Base-by-base conservation (phyloP, 805 yeast genomes). In the Blastobotrys robertii region DNA sequence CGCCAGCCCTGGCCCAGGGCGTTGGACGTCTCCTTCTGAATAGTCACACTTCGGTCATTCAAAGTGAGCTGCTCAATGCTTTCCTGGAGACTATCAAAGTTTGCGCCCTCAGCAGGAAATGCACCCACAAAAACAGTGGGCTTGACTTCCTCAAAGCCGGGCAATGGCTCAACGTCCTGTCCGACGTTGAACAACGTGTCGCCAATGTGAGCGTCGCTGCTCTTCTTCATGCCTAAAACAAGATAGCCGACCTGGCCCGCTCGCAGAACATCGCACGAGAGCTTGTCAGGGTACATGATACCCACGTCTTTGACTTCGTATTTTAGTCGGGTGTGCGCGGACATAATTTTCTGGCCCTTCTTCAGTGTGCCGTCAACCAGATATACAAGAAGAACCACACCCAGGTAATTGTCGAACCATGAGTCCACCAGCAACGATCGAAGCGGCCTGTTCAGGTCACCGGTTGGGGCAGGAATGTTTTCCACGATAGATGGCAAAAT, bases 111-210 rank as follows among this genome's bases (percentile, higher is more conserved):
- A 0, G 96, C 92, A 0, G 98, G 97, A 54, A 86, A 90, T 0
- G 97, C 98, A 10, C 97, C 97, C 39, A 90, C 94, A 60, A 90
- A 92, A 7, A 90, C 97, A 97, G 92, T 92, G 1, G 97, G 96
- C 61, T 92, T 88, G 1, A 94, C 88, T 54, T 86, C 96, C 62
- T 88, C 97, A 60, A 90, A 92, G 1, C 97, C 97, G 1, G 94
- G 95, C 19, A 90, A 68, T 1, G 96, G 81, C 49, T 79, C 84
- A 2, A 83, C 78, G 30, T 69, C 71, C 15, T 62, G 57, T 3
- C 81, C 82, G 11, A 51, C 51, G 1, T 51, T 53, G 72, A 77
- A 76, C 49, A 86, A 73, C 0, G 98, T 90, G 58, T 90, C 98
- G 30, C 98, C 98, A 44, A 87, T 80, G 55, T 79, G 72, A 0